These are phyloP conservation scores for Wickerhamomyces canadensis DNA, from an alignment of 805 yeast species.

Conservation along the genomic window DNA sequence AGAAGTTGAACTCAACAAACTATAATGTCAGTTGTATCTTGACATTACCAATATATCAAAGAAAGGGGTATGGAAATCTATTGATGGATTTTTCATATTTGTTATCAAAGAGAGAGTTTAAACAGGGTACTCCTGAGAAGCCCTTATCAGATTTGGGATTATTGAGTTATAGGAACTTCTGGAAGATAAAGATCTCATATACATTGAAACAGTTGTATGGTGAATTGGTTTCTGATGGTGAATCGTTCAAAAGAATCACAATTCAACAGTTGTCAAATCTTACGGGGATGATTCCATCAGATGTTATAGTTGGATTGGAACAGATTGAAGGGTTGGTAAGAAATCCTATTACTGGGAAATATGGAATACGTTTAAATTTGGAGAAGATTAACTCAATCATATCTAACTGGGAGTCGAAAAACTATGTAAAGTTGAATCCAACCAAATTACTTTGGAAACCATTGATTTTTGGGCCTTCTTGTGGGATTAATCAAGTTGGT, in stretches of 20 bases:
- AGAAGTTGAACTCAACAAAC: slow-evolving; percentile 61
- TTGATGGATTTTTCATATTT: slow-evolving; percentile 87
- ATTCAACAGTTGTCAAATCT: slow-evolving; percentile 56
- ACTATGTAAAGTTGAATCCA: slow-evolving; percentile 46
- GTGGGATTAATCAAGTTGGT: slow-evolving; percentile 61
- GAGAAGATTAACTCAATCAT: slow-evolving; percentile 37
- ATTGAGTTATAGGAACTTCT: slow-evolving; percentile 78
- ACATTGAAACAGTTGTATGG: slow-evolving; percentile 17
- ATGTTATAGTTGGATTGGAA: slow-evolving; percentile 83
- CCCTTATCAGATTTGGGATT: slow-evolving; percentile 87
- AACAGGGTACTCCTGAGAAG: slow-evolving; percentile 90
- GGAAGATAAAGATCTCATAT: slow-evolving; percentile 65
- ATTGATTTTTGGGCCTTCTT: slow-evolving; percentile 77
- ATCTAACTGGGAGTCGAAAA: slow-evolving; percentile 47
- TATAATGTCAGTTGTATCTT: slow-evolving; percentile 88
- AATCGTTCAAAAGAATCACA: slow-evolving; percentile 31
- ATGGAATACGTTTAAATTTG: slow-evolving; percentile 49
- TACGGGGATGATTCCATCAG: slow-evolving; percentile 86
- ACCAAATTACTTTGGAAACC: slow-evolving; percentile 71
- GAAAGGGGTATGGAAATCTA: slow-evolving; percentile 85
- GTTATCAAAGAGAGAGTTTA: slow-evolving; percentile 66
- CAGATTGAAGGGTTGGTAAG: slow-evolving; percentile 56
- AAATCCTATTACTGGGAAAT: slow-evolving; percentile 38
- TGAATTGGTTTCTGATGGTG: slow-evolving; percentile 2
- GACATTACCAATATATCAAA: slow-evolving; percentile 81